A percentile compares a stretch with the other conserved stretches of the same genome.
Conservation (phyloP, 139 green algal species). For the Coccomyxa sp. region DNA sequence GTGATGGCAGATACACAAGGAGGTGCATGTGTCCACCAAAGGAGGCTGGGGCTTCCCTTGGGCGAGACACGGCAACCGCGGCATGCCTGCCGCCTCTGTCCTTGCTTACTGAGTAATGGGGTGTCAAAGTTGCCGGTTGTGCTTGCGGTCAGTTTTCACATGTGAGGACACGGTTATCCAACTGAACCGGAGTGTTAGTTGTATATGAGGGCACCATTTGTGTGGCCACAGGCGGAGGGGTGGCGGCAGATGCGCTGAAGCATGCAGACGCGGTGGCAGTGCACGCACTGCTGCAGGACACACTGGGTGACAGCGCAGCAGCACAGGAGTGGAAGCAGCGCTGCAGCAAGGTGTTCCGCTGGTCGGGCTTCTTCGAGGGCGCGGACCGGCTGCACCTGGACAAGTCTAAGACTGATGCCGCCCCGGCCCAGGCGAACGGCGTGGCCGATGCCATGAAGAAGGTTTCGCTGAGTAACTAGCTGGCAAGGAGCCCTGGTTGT, state of each 20-base stretch:
- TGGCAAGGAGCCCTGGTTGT: too few relatives aligned
- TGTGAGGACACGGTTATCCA: not conserved
- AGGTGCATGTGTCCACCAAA: not conserved
- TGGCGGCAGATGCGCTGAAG: slow-evolving; percentile 9
- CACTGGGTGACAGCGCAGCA: slow-evolving; percentile 24
- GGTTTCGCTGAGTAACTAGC: not conserved
- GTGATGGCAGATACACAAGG: not conserved
- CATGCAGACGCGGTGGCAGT: slow-evolving; percentile 35
- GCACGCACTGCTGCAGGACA: slow-evolving; percentile 35
- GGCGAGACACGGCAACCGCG: too few relatives aligned
- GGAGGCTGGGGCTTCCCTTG: not conserved
- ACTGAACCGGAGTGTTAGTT: not conserved
- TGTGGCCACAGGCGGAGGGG: not conserved
- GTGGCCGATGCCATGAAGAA: not conserved
- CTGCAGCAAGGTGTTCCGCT: slow-evolving; percentile 46
- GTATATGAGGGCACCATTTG: not conserved
- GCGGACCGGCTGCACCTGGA: not conserved
- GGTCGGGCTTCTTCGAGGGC: slow-evolving; percentile 62
- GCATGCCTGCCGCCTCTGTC: not conserved
- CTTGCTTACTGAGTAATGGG: not conserved
- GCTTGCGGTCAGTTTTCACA: not conserved
- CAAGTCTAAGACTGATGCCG: not conserved
- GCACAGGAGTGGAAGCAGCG: slow-evolving; percentile 40
- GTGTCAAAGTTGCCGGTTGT: not conserved
- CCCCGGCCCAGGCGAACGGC: not conserved